Conservation (phyloP, 495 filamentous ascomycete genomes). For the Ramalina intermedia region DNA sequence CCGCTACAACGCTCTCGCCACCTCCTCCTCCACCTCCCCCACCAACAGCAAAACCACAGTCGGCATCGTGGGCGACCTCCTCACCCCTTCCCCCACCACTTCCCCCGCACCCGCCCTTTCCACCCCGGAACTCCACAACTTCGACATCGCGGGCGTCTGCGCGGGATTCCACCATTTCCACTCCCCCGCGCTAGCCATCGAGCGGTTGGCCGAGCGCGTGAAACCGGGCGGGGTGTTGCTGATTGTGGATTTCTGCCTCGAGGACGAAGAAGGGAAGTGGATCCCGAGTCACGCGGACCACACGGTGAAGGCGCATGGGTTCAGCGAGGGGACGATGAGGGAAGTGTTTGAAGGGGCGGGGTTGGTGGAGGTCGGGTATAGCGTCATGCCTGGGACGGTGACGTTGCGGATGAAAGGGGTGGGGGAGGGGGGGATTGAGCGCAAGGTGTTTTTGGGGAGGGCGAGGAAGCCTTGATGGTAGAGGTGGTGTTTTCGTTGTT, state of each 20-base stretch:
- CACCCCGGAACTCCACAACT: conserved; percentile 36
- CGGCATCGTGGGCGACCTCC: conserved; percentile 46
- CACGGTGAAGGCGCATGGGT: conserved; percentile 43
- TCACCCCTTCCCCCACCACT: conserved; percentile 25
- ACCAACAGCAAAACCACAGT: conserved; percentile 5
- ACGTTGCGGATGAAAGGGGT: neutral
- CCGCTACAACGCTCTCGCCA: conserved; percentile 36
- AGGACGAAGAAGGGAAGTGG: conserved; percentile 18
- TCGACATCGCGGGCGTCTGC: conserved; percentile 51
- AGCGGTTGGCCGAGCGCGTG: conserved; percentile 42
- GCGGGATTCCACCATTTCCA: conserved; percentile 63
- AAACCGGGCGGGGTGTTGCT: conserved; percentile 47
- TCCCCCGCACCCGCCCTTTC: conserved; percentile 25
- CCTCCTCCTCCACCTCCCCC: conserved; percentile 17
- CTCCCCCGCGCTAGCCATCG: conserved; percentile 38
- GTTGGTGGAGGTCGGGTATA: conserved; percentile 27
- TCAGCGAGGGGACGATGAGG: conserved; percentile 35
- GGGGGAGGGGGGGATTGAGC: neutral
- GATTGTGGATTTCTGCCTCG: conserved; percentile 49
- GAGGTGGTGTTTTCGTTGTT: too few relatives aligned
- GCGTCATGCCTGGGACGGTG: conserved; percentile 16
- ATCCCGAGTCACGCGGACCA: conserved; percentile 23
- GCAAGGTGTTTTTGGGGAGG: conserved; percentile 5
- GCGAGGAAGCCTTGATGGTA: neutral
- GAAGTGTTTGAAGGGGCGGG: conserved; percentile 39